phyloP scores from a whole-genome alignment of 208 protist genomes.

The Naegleria lovaniensis region DNA sequence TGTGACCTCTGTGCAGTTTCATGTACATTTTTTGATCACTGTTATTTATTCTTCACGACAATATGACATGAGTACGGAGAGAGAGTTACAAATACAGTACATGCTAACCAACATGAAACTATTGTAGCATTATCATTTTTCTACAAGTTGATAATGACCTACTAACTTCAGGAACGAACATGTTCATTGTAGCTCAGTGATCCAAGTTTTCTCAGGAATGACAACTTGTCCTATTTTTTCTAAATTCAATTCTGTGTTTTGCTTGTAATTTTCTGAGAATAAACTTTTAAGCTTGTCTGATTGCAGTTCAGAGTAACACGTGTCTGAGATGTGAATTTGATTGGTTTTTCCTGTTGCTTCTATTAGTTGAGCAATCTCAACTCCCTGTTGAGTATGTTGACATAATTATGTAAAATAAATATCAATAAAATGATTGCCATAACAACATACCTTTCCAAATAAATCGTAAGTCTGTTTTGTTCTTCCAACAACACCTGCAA shows the following conservation, averaged over 20 bases:
- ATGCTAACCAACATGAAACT: too few species aligned
- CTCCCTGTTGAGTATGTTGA: too few species aligned
- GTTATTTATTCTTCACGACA: too few species aligned
- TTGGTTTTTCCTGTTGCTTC: background rate
- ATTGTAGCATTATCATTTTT: too few species aligned
- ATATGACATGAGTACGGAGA: too few species aligned
- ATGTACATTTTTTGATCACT: too few species aligned
- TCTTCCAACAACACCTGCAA: slow-evolving; percentile 20
- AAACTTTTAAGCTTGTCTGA: background rate
- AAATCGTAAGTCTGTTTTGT: slow-evolving; percentile 26
- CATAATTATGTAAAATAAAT: too few species aligned
- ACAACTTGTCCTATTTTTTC: background rate
- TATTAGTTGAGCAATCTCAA: background rate
- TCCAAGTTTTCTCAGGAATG: background rate
- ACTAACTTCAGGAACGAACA: too few species aligned
- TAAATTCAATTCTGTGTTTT: background rate
- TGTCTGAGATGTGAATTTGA: background rate
- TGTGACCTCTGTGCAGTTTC: too few species aligned
- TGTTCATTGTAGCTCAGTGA: background rate
- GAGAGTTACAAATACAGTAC: too few species aligned
- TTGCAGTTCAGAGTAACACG: background rate
- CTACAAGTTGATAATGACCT: too few species aligned
- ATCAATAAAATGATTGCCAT: too few species aligned
- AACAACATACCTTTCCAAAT: background rate
- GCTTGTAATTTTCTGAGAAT: background rate